These are phyloP conservation scores for Colletotrichum scovillei DNA, from an alignment of 2,329 filamentous ascomycete genomes.

Conservation along the genomic window DNA sequence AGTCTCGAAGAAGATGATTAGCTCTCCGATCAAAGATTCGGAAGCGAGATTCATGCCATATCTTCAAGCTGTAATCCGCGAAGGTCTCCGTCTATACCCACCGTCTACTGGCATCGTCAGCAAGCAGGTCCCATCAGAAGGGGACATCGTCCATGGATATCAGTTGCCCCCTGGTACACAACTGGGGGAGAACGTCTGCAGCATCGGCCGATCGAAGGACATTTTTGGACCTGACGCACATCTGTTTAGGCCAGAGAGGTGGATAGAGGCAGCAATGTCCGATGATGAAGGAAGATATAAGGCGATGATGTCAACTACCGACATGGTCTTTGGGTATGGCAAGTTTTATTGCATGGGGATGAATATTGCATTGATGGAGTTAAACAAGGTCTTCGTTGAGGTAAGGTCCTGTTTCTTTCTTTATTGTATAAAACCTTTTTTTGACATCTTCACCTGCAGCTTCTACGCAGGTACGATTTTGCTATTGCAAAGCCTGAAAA, in stretches of 20 bases:
- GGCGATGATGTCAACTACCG: slow-evolving; percentile 49
- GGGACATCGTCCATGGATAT: slow-evolving; percentile 49
- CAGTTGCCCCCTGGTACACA: slow-evolving; percentile 50
- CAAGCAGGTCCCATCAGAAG: slow-evolving; percentile 57
- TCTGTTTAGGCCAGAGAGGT: slow-evolving; percentile 59
- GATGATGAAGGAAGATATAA: slow-evolving; percentile 44
- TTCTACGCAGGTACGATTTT: slow-evolving; percentile 39
- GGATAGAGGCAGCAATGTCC: slow-evolving; percentile 50
- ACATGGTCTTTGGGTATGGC: slow-evolving; percentile 56
- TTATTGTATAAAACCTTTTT: slow-evolving; percentile 33
- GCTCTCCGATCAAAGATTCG: slow-evolving; percentile 44
- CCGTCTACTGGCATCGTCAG: slow-evolving; percentile 59
- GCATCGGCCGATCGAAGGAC: slow-evolving; percentile 49
- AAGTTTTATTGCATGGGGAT: slow-evolving; percentile 57
- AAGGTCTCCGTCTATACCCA: slow-evolving; percentile 63
- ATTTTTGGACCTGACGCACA: slow-evolving; percentile 59
- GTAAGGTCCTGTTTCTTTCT: slow-evolving; percentile 41
- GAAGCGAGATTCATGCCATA: slow-evolving; percentile 53
- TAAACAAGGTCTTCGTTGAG: slow-evolving; percentile 57
- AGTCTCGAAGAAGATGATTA: slow-evolving; percentile 26
- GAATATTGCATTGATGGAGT: slow-evolving; percentile 55
- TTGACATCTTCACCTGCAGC: slow-evolving; percentile 17
- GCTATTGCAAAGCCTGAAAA: slow-evolving; percentile 34
- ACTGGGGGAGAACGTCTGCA: slow-evolving; percentile 54
- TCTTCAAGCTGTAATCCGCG: slow-evolving; percentile 63